phyloP scores from a whole-genome alignment of 2,329 filamentous ascomycete genomes.

The Fusarium lyarnte region DNA sequence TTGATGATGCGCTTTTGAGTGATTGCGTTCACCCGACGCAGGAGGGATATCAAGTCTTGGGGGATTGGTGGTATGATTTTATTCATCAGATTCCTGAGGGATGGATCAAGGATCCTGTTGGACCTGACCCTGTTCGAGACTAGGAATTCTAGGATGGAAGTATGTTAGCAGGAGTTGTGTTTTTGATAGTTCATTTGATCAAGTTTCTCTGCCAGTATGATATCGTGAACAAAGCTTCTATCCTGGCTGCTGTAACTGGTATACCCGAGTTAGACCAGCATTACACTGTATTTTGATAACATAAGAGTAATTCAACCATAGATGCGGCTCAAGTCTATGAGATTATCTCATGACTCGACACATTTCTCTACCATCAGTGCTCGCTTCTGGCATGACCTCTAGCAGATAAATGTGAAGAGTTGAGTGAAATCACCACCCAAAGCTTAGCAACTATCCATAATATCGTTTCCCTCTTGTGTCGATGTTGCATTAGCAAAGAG shows the following conservation, averaged over 20 bases:
- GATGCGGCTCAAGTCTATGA: rapidly evolving
- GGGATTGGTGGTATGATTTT: constrained; percentile 50
- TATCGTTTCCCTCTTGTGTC: too few species aligned
- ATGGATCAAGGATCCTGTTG: constrained; percentile 38
- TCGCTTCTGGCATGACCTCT: neutral
- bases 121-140: neutral
- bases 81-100: constrained; percentile 45
- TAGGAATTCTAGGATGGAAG: neutral
- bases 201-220: rapidly evolving
- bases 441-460: neutral
- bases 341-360: rapidly evolving
- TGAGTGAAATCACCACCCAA: neutral
- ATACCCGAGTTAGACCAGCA: rapidly evolving
- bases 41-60: constrained; percentile 44
- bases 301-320: rapidly evolving
- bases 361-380: neutral
- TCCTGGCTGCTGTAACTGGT: rapidly evolving
- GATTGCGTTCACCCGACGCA: constrained; percentile 50
- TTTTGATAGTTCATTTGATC: rapidly evolving
- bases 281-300: rapidly evolving
- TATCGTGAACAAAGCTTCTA: neutral
- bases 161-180: rapidly evolving
- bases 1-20: constrained; percentile 20
- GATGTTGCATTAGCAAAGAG: too few species aligned
- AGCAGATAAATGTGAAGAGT: neutral